Evolutionary conservation across 345 rosid species (phyloP).

Genomic region (Murraya koenigii): DNA sequence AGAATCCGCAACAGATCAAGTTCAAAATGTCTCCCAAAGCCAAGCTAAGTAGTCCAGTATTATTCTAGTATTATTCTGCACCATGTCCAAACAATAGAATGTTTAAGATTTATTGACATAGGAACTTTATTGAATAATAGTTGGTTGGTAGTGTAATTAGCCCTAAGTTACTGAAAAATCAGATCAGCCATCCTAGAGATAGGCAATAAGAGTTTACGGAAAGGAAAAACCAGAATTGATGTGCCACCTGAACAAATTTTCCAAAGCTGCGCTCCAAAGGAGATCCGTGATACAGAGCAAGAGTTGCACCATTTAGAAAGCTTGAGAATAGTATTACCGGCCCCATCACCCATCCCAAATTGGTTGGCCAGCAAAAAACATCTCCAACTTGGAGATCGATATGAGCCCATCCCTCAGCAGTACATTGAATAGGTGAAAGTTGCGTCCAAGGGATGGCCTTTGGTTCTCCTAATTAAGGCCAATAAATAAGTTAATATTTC

Average conservation of each 20-base stretch:
- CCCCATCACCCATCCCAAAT: constrained; percentile 96
- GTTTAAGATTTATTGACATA: background rate
- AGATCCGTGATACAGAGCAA: constrained; percentile 87
- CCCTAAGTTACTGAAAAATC: background rate
- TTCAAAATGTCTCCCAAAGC: background rate
- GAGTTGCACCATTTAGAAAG: constrained; percentile 74
- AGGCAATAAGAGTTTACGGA: background rate
- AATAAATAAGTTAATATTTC: constrained; percentile 11
- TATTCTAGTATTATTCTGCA: background rate
- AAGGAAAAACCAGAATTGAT: background rate
- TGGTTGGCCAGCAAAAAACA: constrained; percentile 87
- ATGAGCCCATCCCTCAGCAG: constrained; percentile 70
- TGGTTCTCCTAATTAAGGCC: constrained; percentile 67
- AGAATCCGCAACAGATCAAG: background rate
- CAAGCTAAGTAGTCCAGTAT: background rate
- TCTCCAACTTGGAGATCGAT: constrained; percentile 52
- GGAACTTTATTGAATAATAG: background rate
- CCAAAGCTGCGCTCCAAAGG: constrained; percentile 81
- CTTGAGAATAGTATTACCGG: constrained; percentile 61
- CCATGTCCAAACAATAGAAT: background rate
- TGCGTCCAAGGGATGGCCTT: constrained; percentile 97
- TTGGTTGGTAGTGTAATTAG: background rate
- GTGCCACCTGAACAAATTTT: constrained; percentile 75
- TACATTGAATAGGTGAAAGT: constrained; percentile 64
- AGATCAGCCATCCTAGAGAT: background rate